Conservation (phyloP, 495 filamentous ascomycete genomes). For the Melanomma pulvis-pyrius region DNA sequence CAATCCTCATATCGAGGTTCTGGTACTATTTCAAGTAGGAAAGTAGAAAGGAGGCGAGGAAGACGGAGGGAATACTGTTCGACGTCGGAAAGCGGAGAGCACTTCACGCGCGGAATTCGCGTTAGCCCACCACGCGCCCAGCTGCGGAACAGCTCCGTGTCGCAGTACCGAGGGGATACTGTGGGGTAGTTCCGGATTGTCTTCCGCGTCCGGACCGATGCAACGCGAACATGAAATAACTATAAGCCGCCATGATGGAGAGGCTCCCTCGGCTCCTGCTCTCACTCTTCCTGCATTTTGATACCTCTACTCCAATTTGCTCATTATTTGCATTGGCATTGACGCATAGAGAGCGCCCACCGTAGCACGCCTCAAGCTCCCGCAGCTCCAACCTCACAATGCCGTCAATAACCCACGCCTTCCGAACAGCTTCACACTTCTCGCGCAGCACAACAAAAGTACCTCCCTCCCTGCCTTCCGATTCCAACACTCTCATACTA, state of each 20-base stretch:
- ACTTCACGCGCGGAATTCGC: background rate
- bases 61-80: background rate
- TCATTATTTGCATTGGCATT: background rate
- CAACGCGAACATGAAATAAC: conserved; percentile 1
- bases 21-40: no score
- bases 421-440: conserved; percentile 29
- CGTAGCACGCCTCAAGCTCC: background rate
- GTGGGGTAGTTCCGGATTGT: background rate
- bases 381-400: conserved; percentile 9
- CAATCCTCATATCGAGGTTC: background rate
- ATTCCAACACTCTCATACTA: background rate
- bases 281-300: background rate
- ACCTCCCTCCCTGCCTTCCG: background rate
- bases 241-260: background rate
- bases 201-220: conserved; percentile 1
- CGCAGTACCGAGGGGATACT: background rate
- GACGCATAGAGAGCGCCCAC: background rate
- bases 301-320: background rate
- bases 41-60: background rate
- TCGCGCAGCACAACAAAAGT: conserved; percentile 29
- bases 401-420: conserved; percentile 33
- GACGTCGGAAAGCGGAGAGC: background rate
- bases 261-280: background rate
- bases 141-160: no score
- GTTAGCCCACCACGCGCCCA: background rate